A percentile compares a stretch with the other conserved stretches of the same genome.
phyloP scores from a whole-genome alignment of 805 yeast species.

The Saccharomyces kudriavzevii region DNA sequence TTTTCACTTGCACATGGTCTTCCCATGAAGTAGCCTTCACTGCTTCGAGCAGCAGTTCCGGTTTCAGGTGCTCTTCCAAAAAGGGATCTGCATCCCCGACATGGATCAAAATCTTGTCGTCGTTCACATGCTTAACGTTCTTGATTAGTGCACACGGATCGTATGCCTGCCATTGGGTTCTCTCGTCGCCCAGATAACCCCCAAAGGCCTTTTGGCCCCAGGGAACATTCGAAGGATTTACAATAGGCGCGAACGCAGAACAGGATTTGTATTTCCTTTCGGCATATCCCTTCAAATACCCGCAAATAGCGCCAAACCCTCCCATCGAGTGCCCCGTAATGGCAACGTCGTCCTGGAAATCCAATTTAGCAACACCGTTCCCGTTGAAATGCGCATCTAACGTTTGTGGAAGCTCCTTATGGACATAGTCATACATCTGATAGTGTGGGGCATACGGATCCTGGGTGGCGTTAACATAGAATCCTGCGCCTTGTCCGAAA shows the following conservation, averaged over 20 bases:
- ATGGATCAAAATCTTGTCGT: slow-evolving; percentile 66
- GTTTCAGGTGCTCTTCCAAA: slow-evolving; percentile 59
- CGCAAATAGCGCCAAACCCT: slow-evolving; percentile 82
- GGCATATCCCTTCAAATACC: slow-evolving; percentile 61
- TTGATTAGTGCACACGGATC: slow-evolving; percentile 72
- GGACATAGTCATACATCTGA: slow-evolving; percentile 80
- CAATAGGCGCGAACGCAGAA: slow-evolving; percentile 85
- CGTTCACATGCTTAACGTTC: slow-evolving; percentile 37
- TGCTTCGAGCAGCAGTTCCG: slow-evolving; percentile 58
- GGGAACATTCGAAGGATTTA: slow-evolving; percentile 64
- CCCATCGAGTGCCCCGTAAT: slow-evolving; percentile 99
- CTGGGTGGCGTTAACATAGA: slow-evolving; percentile 77
- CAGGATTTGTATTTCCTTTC: slow-evolving; percentile 55
- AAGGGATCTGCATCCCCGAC: slow-evolving; percentile 77
- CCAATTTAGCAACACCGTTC: slow-evolving; percentile 39
- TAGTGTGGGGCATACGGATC: slow-evolving; percentile 67
- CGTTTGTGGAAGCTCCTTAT: slow-evolving; percentile 55
- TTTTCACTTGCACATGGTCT: slow-evolving; percentile 48
- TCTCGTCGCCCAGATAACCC: slow-evolving; percentile 60
- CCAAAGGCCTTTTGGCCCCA: slow-evolving; percentile 88
- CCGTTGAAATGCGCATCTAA: slow-evolving; percentile 34
- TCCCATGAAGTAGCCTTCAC: slow-evolving; percentile 50
- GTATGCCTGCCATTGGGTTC: slow-evolving; percentile 54
- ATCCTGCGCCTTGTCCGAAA: slow-evolving; percentile 93
- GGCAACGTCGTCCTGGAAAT: slow-evolving; percentile 51